Evolutionary conservation across 306 rosid species (phyloP).

Genomic region (Begonia loranthoides): DNA sequence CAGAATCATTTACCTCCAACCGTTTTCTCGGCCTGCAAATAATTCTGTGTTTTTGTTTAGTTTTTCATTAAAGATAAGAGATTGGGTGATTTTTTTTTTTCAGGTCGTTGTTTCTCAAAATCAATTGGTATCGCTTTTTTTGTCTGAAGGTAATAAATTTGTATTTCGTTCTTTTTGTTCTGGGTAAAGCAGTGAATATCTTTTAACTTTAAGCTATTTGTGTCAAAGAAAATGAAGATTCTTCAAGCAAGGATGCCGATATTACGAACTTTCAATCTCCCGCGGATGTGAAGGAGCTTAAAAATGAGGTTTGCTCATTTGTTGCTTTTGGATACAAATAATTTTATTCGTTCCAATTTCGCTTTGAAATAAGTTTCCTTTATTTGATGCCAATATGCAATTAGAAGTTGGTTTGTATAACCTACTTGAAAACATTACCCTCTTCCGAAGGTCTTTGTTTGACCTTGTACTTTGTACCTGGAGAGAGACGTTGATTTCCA

Average conservation of each 20-base stretch:
- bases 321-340: too few relatives aligned
- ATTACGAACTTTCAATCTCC: constrained; percentile 22
- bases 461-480: too few relatives aligned
- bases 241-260: constrained; percentile 14
- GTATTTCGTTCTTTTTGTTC: background rate
- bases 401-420: too few relatives aligned
- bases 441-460: too few relatives aligned
- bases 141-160: constrained; percentile 36
- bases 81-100: background rate
- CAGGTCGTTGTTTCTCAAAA: constrained; percentile 23
- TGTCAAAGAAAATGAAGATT: constrained; percentile 30
- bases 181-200: background rate
- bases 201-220: background rate
- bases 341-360: background rate
- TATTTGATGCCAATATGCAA: too few relatives aligned
- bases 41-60: too few relatives aligned
- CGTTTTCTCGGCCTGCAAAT: too few relatives aligned
- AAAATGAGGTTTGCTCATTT: constrained; percentile 40
- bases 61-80: too few relatives aligned
- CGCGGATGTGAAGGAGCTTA: constrained; percentile 34
- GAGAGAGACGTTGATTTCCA: too few relatives aligned
- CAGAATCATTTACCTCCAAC: too few relatives aligned
- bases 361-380: background rate
- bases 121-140: constrained; percentile 38
- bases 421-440: too few relatives aligned